Evolutionary conservation across 2,329 filamentous ascomycete species (phyloP).

Genomic region (Raffaelea deltoideospora): DNA sequence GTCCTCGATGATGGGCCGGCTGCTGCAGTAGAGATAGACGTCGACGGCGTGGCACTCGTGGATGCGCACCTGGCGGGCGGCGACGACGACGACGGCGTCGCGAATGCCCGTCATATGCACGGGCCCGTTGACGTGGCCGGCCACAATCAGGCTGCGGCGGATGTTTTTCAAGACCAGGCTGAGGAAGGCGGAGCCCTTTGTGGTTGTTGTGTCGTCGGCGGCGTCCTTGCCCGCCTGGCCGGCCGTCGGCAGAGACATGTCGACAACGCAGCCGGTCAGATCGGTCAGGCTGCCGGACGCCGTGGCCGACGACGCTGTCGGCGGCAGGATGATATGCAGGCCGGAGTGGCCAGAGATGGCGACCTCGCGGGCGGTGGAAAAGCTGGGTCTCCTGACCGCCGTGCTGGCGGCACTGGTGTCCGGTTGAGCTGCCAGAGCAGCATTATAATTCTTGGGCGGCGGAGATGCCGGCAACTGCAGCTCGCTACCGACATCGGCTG

Average conservation of each 20-base stretch:
- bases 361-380: constrained; percentile 45
- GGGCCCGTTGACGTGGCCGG: constrained; percentile 63
- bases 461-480: constrained; percentile 16
- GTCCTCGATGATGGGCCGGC: constrained; percentile 87
- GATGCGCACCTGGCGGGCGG: constrained; percentile 79
- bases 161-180: constrained; percentile 54
- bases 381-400: constrained; percentile 42
- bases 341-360: constrained; percentile 50
- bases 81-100: constrained; percentile 62
- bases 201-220: no score
- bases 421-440: no score
- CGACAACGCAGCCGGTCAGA: constrained; percentile 57
- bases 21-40: constrained; percentile 68
- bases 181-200: constrained; percentile 55
- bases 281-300: constrained; percentile 59
- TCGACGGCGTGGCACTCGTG: constrained; percentile 72
- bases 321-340: constrained; percentile 64
- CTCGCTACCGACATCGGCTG: constrained; percentile 2
- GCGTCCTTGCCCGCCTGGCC: constrained; percentile 15
- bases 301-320: constrained; percentile 53
- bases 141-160: constrained; percentile 55
- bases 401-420: constrained; percentile 20
- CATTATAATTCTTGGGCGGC: constrained; percentile 39
- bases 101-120: constrained; percentile 66
- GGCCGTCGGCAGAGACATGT: constrained; percentile 54